A percentile compares a stretch with the other conserved stretches of the same genome.
Conservation (phyloP, 2,329 filamentous ascomycete genomes). For the Clarireedia paspali region DNA sequence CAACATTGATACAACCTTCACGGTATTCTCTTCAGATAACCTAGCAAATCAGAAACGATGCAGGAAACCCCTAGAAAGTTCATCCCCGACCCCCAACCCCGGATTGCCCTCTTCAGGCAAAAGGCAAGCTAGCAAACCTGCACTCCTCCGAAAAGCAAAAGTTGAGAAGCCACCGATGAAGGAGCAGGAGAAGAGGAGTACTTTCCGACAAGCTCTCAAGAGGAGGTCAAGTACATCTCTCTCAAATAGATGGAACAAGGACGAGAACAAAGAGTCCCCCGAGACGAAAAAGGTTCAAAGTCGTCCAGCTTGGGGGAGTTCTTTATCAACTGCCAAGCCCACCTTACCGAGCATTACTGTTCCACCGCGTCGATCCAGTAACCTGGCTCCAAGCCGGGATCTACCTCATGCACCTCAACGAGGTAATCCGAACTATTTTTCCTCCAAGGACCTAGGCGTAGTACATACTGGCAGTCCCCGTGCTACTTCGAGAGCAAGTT, state of each 20-base stretch:
- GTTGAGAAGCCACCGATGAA: constrained; percentile 24
- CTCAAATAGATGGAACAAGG: constrained; percentile 42
- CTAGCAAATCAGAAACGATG: constrained; percentile 26
- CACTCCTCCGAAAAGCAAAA: constrained; percentile 27
- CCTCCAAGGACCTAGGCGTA: constrained; percentile 32
- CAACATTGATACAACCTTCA: background rate
- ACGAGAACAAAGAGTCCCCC: constrained; percentile 22
- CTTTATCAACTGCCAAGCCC: constrained; percentile 16
- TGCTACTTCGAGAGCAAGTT: constrained; percentile 40
- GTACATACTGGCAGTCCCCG: constrained; percentile 23
- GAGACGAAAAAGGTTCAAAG: constrained; percentile 23
- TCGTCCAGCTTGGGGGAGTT: constrained; percentile 22
- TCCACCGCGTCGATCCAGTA: constrained; percentile 29
- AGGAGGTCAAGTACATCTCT: constrained; percentile 41
- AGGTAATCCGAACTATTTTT: constrained; percentile 34
- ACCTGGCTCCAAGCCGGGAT: constrained; percentile 28
- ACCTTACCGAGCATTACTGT: constrained; percentile 24
- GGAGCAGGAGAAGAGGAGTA: constrained; percentile 36
- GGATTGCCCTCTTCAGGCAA: constrained; percentile 14
- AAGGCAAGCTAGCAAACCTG: constrained; percentile 24
- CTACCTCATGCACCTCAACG: constrained; percentile 31
- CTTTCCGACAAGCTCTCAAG: constrained; percentile 43
- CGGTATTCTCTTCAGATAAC: constrained; percentile 10
- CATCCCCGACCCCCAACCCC: constrained; percentile 20
- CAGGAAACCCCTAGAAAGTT: constrained; percentile 23